Evolutionary conservation across 1,139 yeast species (phyloP), one percentile per base, ranked within the genome.

Genomic region (Taphrina confusa): DNA sequence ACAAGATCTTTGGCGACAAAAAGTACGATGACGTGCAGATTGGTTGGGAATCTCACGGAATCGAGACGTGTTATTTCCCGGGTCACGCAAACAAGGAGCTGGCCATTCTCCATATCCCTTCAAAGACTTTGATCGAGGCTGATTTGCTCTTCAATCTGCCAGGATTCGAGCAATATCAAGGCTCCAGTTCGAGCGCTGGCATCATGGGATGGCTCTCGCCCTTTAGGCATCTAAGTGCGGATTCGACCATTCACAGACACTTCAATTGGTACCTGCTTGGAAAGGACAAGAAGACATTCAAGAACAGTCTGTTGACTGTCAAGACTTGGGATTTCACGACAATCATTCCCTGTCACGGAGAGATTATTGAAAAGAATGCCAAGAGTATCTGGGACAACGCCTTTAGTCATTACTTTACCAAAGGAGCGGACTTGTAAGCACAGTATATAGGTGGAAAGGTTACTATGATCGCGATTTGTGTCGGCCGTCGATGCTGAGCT

Each of bases 331-430:
- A 78, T 50, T 79, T 82, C 64, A 76, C 78, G 22, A 72, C 74
- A 20, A 74, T 82, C 61, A 78, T 83, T 33, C 75, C 79, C 68
- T 80, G 84, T 64, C 88, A 83, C 67, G 88, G 87, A 5, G 79
- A 79, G 61, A 74, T 81, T 14, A 71, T 82, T 61, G 81, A 79
- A 33, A n/a, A 39, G 22, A 62, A 62, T 22, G 66, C 64, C 23
- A 63, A 63, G 57, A n/a, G 22, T 14, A 42, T 37, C 30, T 64
- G 64, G 49, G 34, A 47, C 27, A 33, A 37, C 14, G 42, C 63
- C 25, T 64, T 47, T 36, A 47, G 14, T 3, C 33, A 31, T 14
- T 62, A 40, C 42, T 30, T 61, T 51, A 45, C 57, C 39, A 36
- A 31, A 57, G 54, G 37, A 4, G 27, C 18, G 23, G 28, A 52